Conservation (phyloP, 1,284 basidiomycete species). For the Mycena sp. region DNA sequence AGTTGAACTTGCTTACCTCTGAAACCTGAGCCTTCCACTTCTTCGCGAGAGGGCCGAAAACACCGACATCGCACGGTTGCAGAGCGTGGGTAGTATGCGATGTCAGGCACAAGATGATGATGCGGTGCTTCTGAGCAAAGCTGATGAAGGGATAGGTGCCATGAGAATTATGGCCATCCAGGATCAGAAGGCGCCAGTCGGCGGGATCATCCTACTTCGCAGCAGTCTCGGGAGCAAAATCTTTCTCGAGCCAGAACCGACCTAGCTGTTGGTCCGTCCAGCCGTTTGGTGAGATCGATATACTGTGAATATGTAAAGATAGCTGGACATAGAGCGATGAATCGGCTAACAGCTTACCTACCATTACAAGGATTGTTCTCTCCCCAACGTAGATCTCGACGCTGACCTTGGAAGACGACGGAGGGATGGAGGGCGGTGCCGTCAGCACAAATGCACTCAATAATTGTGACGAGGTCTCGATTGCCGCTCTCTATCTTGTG, state of each 20-base stretch:
- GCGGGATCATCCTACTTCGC: slow-evolving; percentile 31
- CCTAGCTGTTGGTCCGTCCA: slow-evolving; percentile 42
- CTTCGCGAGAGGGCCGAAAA: too few species aligned
- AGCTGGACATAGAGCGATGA: slow-evolving; percentile 7
- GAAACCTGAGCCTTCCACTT: too few species aligned
- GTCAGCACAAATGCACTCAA: slow-evolving; percentile 43
- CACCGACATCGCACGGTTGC: too few species aligned
- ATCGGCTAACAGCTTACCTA: background rate
- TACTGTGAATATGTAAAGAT: slow-evolving; percentile 23
- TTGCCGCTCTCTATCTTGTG: background rate
- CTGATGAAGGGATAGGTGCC: too few species aligned
- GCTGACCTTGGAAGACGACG: slow-evolving; percentile 31
- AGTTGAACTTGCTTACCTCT: too few species aligned
- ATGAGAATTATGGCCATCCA: too few species aligned
- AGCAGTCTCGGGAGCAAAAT: slow-evolving; percentile 41
- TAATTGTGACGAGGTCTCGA: slow-evolving; percentile 41
- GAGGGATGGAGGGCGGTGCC: slow-evolving; percentile 16
- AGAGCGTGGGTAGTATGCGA: too few species aligned
- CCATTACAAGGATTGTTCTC: too few species aligned
- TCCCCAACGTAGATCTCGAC: too few species aligned
- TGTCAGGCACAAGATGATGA: too few species aligned
- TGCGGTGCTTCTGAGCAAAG: too few species aligned
- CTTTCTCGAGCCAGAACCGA: slow-evolving; percentile 39
- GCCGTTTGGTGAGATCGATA: slow-evolving; percentile 44
- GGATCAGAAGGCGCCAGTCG: slow-evolving; percentile 45